A percentile compares a stretch with the other conserved stretches of the same genome.
Conservation (phyloP, 225 moss, liverwort and hornwort species). For the Polytrichum formosum region DNA sequence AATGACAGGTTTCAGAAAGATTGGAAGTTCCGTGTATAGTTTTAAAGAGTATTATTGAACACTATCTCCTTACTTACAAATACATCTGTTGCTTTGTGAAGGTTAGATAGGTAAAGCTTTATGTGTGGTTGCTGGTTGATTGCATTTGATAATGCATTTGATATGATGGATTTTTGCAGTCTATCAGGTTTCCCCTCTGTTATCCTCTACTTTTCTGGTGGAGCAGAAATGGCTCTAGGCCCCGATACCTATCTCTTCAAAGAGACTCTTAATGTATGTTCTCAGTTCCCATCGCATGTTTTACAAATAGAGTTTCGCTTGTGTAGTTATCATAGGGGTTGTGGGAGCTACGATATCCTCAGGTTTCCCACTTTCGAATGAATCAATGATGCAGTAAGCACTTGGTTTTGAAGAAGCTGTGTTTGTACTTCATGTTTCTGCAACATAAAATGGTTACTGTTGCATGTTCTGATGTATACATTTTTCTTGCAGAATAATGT, state of each 20-base stretch:
- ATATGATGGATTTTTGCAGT: constrained; percentile 25
- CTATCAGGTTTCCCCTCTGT: constrained; percentile 21
- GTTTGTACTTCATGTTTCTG: background rate
- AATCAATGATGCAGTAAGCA: background rate
- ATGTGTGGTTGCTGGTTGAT: background rate
- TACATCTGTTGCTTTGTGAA: background rate
- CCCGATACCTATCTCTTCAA: constrained; percentile 54
- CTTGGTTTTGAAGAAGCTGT: background rate
- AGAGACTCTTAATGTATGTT: constrained; percentile 27
- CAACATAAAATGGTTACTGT: background rate
- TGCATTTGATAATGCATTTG: background rate
- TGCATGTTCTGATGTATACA: background rate
- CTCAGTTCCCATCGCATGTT: background rate
- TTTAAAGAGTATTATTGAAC: no score
- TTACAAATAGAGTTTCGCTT: background rate
- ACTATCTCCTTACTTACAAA: no score
- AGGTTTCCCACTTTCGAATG: background rate
- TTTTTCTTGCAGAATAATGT: constrained; percentile 31
- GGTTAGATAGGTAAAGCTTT: background rate
- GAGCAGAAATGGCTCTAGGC: constrained; percentile 40
- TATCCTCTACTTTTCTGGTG: constrained; percentile 43
- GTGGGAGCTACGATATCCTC: background rate
- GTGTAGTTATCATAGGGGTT: background rate
- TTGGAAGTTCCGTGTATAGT: background rate
- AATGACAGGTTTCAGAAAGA: background rate